Evolutionary conservation across 257 asterid species (phyloP).

Genomic region (Echium plantagineum): DNA sequence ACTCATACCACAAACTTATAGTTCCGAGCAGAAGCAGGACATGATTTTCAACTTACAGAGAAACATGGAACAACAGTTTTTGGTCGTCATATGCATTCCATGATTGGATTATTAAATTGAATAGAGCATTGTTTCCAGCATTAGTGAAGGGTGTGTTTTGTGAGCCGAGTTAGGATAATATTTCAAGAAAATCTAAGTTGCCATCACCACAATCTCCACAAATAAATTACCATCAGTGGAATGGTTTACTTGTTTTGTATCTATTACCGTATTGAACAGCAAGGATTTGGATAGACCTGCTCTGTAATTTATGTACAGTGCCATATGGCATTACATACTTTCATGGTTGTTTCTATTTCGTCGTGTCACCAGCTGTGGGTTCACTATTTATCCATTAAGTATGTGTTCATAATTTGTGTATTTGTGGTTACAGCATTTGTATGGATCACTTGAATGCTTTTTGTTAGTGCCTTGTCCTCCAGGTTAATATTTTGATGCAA

Average conservation of each 20-base stretch:
- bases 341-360: conserved; percentile 1
- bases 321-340: conserved; percentile 17
- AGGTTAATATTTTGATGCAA: neutral
- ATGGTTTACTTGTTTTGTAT: conserved; percentile 24
- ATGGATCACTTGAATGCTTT: neutral
- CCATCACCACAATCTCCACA: conserved; percentile 12
- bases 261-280: conserved; percentile 9
- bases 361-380: neutral
- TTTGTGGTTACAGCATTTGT: neutral
- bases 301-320: conserved; percentile 62
- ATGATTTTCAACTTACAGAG: conserved; percentile 13
- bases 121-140: conserved; percentile 27
- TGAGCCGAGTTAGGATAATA: conserved; percentile 14
- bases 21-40: conserved; percentile 10
- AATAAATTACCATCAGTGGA: conserved; percentile 15
- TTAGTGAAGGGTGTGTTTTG: conserved; percentile 21
- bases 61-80: conserved; percentile 1
- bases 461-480: neutral
- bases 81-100: conserved; percentile 14
- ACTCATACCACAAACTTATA: conserved; percentile 14
- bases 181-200: conserved; percentile 16
- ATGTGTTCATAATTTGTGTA: neutral
- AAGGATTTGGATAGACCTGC: conserved; percentile 23
- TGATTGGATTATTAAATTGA: conserved; percentile 14
- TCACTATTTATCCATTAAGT: neutral